Base-by-base conservation (phyloP, 345 rosid species). In the Salix suchowensis region DNA sequence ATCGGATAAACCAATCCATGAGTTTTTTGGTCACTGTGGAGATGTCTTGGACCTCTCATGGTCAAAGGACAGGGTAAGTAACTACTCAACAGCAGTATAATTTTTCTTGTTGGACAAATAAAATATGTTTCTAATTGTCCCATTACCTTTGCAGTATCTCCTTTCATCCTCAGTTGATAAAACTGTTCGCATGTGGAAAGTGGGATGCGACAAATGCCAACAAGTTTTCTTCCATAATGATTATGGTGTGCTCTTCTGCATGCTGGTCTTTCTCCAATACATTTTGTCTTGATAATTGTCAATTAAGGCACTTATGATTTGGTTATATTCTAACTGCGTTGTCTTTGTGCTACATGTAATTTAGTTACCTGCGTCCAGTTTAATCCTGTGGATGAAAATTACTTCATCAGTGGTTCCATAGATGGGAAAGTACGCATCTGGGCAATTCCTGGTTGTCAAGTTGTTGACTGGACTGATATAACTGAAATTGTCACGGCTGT, bases 111-210 rank as follows among this genome's bases (percentile, higher is more conserved):
- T 58, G 40, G 8, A 52, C 44, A 37, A 32, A 62, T 58, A 74
- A 69, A 64, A 36, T 80, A 30, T 4, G 16, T 77, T 68, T 67
- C 37, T 74, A 24, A 79, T 36, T 66, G 15, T n/a, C n/a, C 18
- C 67, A 46, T 66, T 82, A 39, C 34, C 4, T 37, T 12, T 83
- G 76, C 82, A 88, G 91, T 52, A 24, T 78, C 72, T 88, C 21
- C 76, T 88, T 36, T 88, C 91, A 60, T 83, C 91, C 34, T 86
- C 91, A 26, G 84, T 75, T 55, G 91, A 88, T 75, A 88, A 85
- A 73, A 88, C 91, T 15, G 91, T 88, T 70, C 87, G 88, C 18
- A 67, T 86, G 71, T 88, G 91, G 91, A 81, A 82, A 86, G 82
- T 86, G 62, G 89, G 91, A 77, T 66, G 58, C 40, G 76, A 80